Conservation (phyloP, 192 early-diverging fungal species). For the Diversispora eburnea region DNA sequence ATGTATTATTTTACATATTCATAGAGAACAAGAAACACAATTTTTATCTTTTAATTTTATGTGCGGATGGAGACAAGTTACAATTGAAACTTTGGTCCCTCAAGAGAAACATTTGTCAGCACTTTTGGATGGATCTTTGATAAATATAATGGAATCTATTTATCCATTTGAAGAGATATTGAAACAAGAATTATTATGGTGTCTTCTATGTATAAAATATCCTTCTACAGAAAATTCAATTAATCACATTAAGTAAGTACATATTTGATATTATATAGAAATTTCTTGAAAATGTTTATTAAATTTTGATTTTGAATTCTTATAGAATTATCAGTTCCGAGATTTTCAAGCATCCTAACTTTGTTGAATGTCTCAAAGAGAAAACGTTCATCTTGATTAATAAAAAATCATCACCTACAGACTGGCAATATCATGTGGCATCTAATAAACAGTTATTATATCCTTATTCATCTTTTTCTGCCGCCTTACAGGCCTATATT, state of each 20-base stretch:
- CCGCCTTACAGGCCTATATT: constrained; percentile 18
- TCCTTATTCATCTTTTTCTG: constrained; percentile 19
- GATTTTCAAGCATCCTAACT: background rate
- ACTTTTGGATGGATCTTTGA: constrained; percentile 4
- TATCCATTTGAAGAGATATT: constrained; percentile 23
- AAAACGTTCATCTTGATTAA: constrained; percentile 16
- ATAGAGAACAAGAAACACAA: background rate
- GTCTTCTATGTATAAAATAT: constrained; percentile 26
- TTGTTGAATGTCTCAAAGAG: constrained; percentile 8
- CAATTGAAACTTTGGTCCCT: constrained; percentile 15
- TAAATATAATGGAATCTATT: background rate
- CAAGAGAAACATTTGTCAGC: constrained; percentile 6
- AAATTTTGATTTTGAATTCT: background rate
- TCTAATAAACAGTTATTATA: constrained; percentile 16
- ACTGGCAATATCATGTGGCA: constrained; percentile 26
- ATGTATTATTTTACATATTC: constrained; percentile 26
- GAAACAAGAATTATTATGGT: constrained; percentile 23
- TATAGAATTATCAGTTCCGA: background rate
- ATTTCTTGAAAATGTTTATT: too few species aligned
- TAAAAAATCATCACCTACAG: background rate
- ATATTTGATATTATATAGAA: background rate
- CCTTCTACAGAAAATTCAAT: constrained; percentile 1
- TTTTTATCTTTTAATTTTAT: constrained; percentile 13
- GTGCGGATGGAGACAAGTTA: constrained; percentile 25
- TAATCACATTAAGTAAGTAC: constrained; percentile 11